Percentiles rank a stretch among this genome's conserved stretches.
Conservation (phyloP, 2,329 filamentous ascomycete genomes). For the Chaetoscypha palmicola region DNA sequence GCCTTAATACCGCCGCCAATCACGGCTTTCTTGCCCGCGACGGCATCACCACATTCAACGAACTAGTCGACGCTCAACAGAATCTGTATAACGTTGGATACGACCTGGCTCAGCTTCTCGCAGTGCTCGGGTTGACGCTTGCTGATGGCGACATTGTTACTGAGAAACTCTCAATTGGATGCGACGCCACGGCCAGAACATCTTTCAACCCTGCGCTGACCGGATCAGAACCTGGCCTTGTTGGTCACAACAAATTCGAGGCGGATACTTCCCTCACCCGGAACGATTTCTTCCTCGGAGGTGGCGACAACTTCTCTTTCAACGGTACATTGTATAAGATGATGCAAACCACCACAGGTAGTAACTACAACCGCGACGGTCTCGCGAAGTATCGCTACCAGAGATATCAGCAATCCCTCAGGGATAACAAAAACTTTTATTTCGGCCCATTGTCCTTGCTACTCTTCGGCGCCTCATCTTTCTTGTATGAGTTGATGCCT, state of each 20-base stretch:
- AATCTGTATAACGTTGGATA: constrained; percentile 24
- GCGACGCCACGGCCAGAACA: constrained; percentile 29
- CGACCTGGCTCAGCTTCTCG: constrained; percentile 18
- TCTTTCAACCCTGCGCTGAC: constrained; percentile 14
- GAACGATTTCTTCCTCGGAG: constrained; percentile 24
- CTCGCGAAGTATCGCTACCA: constrained; percentile 28
- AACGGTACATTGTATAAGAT: constrained; percentile 30
- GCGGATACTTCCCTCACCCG: constrained; percentile 20
- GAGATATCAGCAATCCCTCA: constrained; percentile 25
- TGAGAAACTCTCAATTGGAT: constrained; percentile 23
- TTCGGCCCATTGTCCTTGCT: constrained; percentile 25
- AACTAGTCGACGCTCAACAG: constrained; percentile 25
- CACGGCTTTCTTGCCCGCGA: constrained; percentile 36
- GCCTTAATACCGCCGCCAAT: constrained; percentile 36
- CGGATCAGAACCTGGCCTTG: constrained; percentile 20
- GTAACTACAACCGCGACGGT: constrained; percentile 31
- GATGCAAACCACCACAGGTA: constrained; percentile 26
- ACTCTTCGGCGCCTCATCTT: constrained; percentile 19
- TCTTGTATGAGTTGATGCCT: constrained; percentile 23
- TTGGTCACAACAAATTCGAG: constrained; percentile 24
- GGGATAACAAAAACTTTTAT: constrained; percentile 22
- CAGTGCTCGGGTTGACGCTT: constrained; percentile 19
- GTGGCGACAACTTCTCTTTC: constrained; percentile 21
- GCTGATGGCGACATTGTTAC: constrained; percentile 23
- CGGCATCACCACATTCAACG: constrained; percentile 29